phyloP scores from a whole-genome alignment of 2,329 filamentous ascomycete species.

The Trichoderma pleuroti region DNA sequence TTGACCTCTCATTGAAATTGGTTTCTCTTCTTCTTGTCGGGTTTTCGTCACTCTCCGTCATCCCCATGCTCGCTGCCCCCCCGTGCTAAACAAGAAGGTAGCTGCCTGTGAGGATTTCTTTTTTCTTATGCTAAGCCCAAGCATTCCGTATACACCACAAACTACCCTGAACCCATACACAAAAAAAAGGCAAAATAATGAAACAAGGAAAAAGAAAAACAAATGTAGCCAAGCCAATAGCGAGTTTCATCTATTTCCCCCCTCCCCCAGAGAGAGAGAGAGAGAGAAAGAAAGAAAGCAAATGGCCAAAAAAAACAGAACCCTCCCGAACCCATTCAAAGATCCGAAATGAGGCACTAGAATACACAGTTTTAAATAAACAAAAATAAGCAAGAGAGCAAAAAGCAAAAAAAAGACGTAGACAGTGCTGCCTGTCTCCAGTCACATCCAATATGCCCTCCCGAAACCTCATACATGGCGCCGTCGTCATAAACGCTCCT shows the following conservation, averaged over 20 bases:
- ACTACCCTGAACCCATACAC: constrained; percentile 12
- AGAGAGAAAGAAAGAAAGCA: not conserved
- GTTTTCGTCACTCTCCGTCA: not conserved
- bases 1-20: not conserved
- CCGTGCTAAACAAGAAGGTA: not conserved
- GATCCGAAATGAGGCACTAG: not conserved
- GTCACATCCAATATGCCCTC: not conserved
- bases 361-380: not conserved
- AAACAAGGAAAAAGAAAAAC: not conserved
- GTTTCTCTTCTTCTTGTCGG: not conserved
- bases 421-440: not conserved
- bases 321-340: not conserved
- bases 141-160: not conserved
- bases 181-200: not conserved
- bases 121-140: not conserved
- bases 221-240: not conserved
- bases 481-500: not conserved
- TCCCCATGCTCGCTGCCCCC: not conserved
- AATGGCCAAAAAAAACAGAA: not conserved
- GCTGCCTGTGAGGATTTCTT: not conserved
- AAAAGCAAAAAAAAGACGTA: not conserved
- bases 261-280: not conserved
- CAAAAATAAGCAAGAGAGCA: not conserved
- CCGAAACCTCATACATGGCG: not conserved
- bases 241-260: not conserved